These are phyloP conservation scores for Cucurbita moschata DNA, from an alignment of 306 rosid species.

Conservation along the genomic window DNA sequence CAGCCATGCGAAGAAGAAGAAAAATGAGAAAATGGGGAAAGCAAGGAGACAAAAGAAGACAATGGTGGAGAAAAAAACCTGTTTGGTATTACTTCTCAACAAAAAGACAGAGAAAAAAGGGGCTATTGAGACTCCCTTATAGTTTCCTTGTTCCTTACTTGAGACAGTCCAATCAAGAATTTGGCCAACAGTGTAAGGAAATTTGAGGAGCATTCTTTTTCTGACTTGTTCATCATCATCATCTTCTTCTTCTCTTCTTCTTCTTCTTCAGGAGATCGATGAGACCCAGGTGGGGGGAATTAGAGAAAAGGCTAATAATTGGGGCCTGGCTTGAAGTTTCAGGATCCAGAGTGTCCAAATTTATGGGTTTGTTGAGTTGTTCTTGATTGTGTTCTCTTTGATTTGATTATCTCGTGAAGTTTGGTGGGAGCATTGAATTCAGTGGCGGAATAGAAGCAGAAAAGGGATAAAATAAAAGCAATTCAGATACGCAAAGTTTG, in stretches of 20 bases:
- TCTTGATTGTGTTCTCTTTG: not conserved
- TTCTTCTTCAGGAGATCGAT: not conserved
- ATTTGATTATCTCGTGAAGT: not conserved
- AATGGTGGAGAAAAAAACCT: not conserved
- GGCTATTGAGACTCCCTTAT: not conserved
- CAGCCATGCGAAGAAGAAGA: not conserved
- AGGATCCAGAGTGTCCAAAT: not conserved
- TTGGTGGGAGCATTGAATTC: not conserved
- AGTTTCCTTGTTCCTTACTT: not conserved
- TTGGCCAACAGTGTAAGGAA: not conserved
- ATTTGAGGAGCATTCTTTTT: not conserved
- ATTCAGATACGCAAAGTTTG: not conserved
- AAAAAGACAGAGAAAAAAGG: not conserved
- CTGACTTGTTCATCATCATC: not conserved
- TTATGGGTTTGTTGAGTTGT: not conserved
- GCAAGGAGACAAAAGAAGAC: not conserved
- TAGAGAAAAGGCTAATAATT: not conserved
- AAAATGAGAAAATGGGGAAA: not conserved
- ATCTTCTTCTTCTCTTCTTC: not conserved
- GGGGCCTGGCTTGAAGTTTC: not conserved
- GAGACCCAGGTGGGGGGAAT: not conserved
- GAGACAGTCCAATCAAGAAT: not conserved
- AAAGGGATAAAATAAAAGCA: not conserved
- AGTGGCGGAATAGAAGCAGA: not conserved
- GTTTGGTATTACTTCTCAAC: not conserved